Conservation (phyloP, 2,329 filamentous ascomycete species). For the Claviceps maximensis region DNA sequence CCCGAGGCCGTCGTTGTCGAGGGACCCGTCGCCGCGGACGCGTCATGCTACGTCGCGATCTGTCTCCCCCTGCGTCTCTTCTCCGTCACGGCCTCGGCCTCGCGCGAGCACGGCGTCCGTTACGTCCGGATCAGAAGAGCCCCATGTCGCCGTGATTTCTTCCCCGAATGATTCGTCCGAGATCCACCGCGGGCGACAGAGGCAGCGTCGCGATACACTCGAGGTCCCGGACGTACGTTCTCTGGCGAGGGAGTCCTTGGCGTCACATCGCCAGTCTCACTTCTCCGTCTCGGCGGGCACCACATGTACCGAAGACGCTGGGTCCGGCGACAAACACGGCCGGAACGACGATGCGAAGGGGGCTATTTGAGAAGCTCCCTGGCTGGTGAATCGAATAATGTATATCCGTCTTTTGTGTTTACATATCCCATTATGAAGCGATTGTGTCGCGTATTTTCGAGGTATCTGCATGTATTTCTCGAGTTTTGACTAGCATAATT, state of each 20-base stretch:
- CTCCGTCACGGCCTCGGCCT: background rate
- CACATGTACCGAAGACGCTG: too few relatives aligned
- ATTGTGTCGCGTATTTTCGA: too few relatives aligned
- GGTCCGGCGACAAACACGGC: too few relatives aligned
- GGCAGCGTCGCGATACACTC: constrained; percentile 7
- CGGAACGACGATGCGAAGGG: too few relatives aligned
- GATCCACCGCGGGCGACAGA: constrained; percentile 3
- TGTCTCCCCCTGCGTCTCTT: constrained; percentile 1
- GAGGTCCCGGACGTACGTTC: constrained; percentile 6
- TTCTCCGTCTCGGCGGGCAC: too few relatives aligned
- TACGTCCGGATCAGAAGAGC: background rate
- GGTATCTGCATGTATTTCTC: too few relatives aligned
- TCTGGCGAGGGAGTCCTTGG: background rate
- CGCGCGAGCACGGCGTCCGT: constrained; percentile 7
- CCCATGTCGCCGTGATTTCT: background rate
- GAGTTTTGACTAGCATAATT: too few relatives aligned
- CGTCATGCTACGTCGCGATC: background rate
- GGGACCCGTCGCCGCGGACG: constrained; percentile 5
- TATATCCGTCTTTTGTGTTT: too few relatives aligned
- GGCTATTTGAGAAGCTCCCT: too few relatives aligned
- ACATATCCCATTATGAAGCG: too few relatives aligned
- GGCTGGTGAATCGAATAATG: too few relatives aligned
- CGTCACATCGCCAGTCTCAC: background rate
- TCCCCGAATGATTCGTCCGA: background rate
- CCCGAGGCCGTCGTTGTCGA: background rate